These are phyloP conservation scores for Fusarium keratoplasticum DNA, from an alignment of 2,329 filamentous ascomycete genomes.

Conservation along the genomic window DNA sequence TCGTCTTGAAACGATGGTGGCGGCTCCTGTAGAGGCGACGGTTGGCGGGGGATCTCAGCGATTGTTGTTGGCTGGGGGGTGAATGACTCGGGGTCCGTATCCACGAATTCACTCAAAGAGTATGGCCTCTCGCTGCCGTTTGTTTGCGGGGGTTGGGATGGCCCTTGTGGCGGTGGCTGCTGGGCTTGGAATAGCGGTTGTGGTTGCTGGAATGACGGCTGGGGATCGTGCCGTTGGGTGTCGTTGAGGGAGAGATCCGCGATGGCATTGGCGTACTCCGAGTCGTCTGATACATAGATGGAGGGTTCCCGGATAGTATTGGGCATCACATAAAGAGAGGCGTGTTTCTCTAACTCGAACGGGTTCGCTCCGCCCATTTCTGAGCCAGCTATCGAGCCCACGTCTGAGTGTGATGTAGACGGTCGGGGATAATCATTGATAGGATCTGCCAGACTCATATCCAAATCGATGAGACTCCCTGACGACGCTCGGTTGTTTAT, in stretches of 20 bases:
- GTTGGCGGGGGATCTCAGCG: slow-evolving; percentile 36
- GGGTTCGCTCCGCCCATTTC: slow-evolving; percentile 67
- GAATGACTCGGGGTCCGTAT: slow-evolving; percentile 54
- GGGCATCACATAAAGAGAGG: slow-evolving; percentile 63
- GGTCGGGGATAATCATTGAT: slow-evolving; percentile 61
- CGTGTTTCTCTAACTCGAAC: slow-evolving; percentile 73
- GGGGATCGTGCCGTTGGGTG: slow-evolving; percentile 33
- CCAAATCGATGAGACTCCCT: slow-evolving; percentile 64
- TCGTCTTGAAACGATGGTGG: slow-evolving; percentile 30
- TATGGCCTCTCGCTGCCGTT: slow-evolving; percentile 48
- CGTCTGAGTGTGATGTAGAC: slow-evolving; percentile 71
- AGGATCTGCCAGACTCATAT: slow-evolving; percentile 66
- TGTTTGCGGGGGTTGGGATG: slow-evolving; percentile 18
- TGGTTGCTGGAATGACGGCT: slow-evolving; percentile 33
- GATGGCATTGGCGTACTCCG: slow-evolving; percentile 57
- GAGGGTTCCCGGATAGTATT: slow-evolving; percentile 63
- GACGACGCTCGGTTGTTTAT: slow-evolving; percentile 56
- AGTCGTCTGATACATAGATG: slow-evolving; percentile 72
- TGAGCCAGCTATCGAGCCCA: slow-evolving; percentile 66
- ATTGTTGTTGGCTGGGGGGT: slow-evolving; percentile 47
- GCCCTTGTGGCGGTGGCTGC: slow-evolving; percentile 1
- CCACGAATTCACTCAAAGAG: slow-evolving; percentile 55
- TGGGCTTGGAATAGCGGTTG: slow-evolving; percentile 29
- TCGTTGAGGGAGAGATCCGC: slow-evolving; percentile 47
- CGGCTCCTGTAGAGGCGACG: slow-evolving; percentile 37